Conservation (phyloP, 768 basidiomycete species). For the Holtermanniella nyarrowii region DNA sequence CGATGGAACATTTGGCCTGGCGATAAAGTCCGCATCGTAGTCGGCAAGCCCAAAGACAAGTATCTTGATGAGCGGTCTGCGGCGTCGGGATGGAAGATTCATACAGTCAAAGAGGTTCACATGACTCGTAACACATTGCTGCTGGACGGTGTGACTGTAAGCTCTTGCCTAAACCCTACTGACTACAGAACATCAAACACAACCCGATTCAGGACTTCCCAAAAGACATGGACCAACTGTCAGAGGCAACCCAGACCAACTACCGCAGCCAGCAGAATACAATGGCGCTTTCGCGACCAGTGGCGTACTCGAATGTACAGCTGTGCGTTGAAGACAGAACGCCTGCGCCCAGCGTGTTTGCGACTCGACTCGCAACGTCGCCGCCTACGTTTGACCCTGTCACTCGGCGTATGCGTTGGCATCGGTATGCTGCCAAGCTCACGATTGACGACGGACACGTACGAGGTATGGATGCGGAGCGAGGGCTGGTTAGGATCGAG, state of each 20-base stretch:
- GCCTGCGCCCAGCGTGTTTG: constrained; percentile 19
- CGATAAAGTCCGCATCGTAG: constrained; percentile 32
- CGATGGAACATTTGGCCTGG: constrained; percentile 37
- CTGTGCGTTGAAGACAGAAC: constrained; percentile 26
- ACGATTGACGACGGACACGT: constrained; percentile 7
- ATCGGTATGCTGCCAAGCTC: constrained; percentile 27
- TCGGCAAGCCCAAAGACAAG: constrained; percentile 31
- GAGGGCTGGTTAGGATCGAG: constrained; percentile 15
- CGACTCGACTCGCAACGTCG: constrained; percentile 26
- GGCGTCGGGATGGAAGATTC: constrained; percentile 31
- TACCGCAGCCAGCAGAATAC: constrained; percentile 17
- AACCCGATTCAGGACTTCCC: constrained; percentile 18
- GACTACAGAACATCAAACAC: constrained; percentile 21
- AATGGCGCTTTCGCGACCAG: constrained; percentile 18
- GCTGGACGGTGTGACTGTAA: constrained; percentile 29
- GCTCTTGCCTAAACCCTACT: constrained; percentile 4
- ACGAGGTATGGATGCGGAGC: constrained; percentile 8
- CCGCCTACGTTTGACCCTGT: constrained; percentile 20
- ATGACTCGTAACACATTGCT: constrained; percentile 30
- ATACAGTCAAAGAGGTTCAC: constrained; percentile 29
- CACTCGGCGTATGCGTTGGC: constrained; percentile 19
- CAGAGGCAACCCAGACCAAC: constrained; percentile 13
- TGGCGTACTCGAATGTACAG: constrained; percentile 39
- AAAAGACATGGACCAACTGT: constrained; percentile 14
- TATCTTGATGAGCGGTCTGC: constrained; percentile 23